Percentiles rank a stretch among this genome's conserved stretches.
Evolutionary conservation across 371 early-diverging fungal genomes (phyloP).

Genomic region (Chytridium lagenaria): DNA sequence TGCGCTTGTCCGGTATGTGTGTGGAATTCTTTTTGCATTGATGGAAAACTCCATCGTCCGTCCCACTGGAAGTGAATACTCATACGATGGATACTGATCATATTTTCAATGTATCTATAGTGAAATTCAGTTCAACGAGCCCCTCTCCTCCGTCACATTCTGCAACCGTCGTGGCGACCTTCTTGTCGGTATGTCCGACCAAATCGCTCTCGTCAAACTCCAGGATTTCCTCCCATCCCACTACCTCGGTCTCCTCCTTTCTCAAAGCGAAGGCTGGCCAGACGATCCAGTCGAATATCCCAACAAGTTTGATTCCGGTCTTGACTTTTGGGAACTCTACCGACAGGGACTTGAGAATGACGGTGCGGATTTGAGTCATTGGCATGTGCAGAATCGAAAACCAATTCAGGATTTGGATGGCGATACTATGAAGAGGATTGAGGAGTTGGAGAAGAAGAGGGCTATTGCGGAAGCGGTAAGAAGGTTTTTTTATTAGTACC

Average conservation of each 20-base stretch:
- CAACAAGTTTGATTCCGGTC: slow-evolving; percentile 45
- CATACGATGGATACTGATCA: no score
- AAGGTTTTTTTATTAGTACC: background rate
- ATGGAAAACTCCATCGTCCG: no score
- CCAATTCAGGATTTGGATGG: background rate
- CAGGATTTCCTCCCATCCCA: slow-evolving; percentile 50
- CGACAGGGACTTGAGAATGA: slow-evolving; percentile 26
- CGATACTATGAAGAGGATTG: slow-evolving; percentile 10
- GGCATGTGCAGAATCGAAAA: slow-evolving; percentile 37
- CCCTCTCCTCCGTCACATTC: slow-evolving; percentile 43
- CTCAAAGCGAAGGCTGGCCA: slow-evolving; percentile 16
- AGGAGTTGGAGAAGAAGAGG: slow-evolving; percentile 23
- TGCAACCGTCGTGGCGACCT: slow-evolving; percentile 54
- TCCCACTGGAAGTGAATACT: no score
- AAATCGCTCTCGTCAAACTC: slow-evolving; percentile 48
- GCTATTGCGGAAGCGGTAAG: slow-evolving; percentile 28
- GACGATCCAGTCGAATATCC: slow-evolving; percentile 51
- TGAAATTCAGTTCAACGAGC: slow-evolving; percentile 56
- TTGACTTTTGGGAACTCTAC: slow-evolving; percentile 57
- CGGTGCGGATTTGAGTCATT: slow-evolving; percentile 30
- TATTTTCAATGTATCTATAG: no score
- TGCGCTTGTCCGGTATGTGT: slow-evolving; percentile 38
- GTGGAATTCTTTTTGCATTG: background rate
- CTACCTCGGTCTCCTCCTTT: slow-evolving; percentile 25
- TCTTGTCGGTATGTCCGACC: slow-evolving; percentile 50